These are phyloP conservation scores for Tricholomella constricta DNA, from an alignment of 768 basidiomycete genomes.

Conservation along the genomic window DNA sequence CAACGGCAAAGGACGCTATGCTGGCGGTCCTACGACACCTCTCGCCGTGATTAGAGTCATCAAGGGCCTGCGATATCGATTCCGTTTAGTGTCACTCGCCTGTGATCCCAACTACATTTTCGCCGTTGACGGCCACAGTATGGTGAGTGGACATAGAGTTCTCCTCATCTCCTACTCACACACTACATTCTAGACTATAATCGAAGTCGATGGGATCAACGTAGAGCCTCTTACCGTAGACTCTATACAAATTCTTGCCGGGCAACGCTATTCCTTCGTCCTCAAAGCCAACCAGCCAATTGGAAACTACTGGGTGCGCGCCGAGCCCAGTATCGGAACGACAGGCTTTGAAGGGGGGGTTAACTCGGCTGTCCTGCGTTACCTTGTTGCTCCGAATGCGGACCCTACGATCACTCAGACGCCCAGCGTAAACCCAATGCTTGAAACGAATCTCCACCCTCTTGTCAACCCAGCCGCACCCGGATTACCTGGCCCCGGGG, in stretches of 20 bases:
- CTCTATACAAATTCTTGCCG: slow-evolving; percentile 41
- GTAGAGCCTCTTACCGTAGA: slow-evolving; percentile 37
- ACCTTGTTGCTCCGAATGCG: slow-evolving; percentile 20
- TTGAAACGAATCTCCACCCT: slow-evolving; percentile 27
- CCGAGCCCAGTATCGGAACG: slow-evolving; percentile 25
- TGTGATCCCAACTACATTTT: slow-evolving; percentile 49
- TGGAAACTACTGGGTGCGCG: slow-evolving; percentile 43
- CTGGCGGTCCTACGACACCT: slow-evolving; percentile 38
- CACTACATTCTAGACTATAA: slow-evolving; percentile 30
- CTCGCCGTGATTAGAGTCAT: slow-evolving; percentile 49
- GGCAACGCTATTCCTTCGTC: slow-evolving; percentile 38
- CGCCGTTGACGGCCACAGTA: slow-evolving; percentile 43
- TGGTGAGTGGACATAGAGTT: slow-evolving; percentile 27
- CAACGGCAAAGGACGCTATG: slow-evolving; percentile 52
- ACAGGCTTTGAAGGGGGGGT: slow-evolving; percentile 37
- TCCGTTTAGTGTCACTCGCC: slow-evolving; percentile 53
- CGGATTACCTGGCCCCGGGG: slow-evolving; percentile 15
- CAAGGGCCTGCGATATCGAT: slow-evolving; percentile 47
- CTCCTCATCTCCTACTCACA: slow-evolving; percentile 12
- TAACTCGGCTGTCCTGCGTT: slow-evolving; percentile 58
- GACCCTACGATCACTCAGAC: slow-evolving; percentile 31
- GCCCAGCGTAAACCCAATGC: slow-evolving; percentile 23
- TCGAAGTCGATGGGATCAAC: slow-evolving; percentile 41
- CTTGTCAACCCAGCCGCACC: slow-evolving; percentile 12
- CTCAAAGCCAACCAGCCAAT: slow-evolving; percentile 39